A percentile compares a stretch with the other conserved stretches of the same genome.
phyloP scores from a whole-genome alignment of 169 alveolate genomes.

The Eimeria praecox region DNA sequence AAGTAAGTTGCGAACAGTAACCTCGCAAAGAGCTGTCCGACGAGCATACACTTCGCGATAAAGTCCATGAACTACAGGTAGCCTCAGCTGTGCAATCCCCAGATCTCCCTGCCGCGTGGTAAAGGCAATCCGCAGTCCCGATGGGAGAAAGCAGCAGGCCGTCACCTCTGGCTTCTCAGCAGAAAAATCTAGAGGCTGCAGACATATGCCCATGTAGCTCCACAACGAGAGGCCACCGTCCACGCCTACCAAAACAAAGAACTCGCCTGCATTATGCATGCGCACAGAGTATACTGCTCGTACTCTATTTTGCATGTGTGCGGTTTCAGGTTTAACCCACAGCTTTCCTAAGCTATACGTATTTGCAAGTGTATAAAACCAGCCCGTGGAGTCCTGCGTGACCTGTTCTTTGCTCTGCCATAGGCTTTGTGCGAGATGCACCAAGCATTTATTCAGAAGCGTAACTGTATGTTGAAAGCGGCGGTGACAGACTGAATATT shows the following conservation, averaged over 20 bases:
- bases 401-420: not conserved
- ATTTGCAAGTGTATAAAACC: not conserved
- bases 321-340: not conserved
- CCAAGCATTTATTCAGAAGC: not conserved
- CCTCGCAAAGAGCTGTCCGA: conserved; percentile 57
- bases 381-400: not conserved
- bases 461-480: not conserved
- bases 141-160: conserved; percentile 52
- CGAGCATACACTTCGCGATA: conserved; percentile 90
- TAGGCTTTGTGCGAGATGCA: not conserved
- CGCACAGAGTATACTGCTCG: not conserved
- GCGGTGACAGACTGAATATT: not conserved
- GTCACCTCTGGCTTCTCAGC: conserved; percentile 89
- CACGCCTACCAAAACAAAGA: conserved; percentile 91
- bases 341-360: not conserved
- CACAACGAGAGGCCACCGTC: conserved; percentile 84
- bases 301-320: not conserved
- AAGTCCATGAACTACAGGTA: conserved; percentile 92
- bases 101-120: conserved; percentile 91
- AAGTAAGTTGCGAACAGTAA: conserved; percentile 41
- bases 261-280: conserved; percentile 80
- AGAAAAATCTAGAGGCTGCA: conserved; percentile 89
- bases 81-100: conserved; percentile 87
- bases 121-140: conserved; percentile 85
- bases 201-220: conserved; percentile 93